Evolutionary conservation across 2,329 filamentous ascomycete species (phyloP), one percentile per base, ranked within the genome.

Genomic region (Aurifilum marmelostoma): DNA sequence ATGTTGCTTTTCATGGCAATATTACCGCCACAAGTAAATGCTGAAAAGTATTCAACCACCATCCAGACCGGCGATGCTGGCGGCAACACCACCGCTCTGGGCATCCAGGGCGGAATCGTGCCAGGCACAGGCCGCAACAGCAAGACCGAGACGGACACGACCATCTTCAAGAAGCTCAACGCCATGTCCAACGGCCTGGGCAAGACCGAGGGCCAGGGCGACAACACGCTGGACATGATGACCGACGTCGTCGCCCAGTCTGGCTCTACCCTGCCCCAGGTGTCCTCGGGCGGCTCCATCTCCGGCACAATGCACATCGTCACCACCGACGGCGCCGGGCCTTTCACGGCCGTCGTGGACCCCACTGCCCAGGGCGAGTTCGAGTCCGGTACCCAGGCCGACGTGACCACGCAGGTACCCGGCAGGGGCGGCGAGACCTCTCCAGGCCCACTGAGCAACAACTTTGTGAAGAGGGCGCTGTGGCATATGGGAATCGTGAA

Each of bases 131-230:
- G 60, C 43, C 47, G 21, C 21, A 64, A 68, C 66, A 41, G 47
- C 62, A 34, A 14, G 16, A 83, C 81, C 1, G 80, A 83, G 71
- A 73, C 79, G 32, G 82, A 83, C 74, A 83, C 82, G 27, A 83
- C 82, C 54, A 77, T 83, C 71, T 83, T 83, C 76, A 4, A 64
- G 7, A 54, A 61, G 60, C 77, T 72, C 71, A 74, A 78, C 47
- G 76, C 79, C 69, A 72, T 74, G 67, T 75, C 76, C 58, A 74
- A 83, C 71, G 80, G 80, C 27, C 77, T 83, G n/a, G 81, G 81
- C 70, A 74, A 72, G 54, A 83, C 80, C 58, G 76, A 72, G 0
- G 76, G 74, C 32, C 65, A 72, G 21, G 81, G 81, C 72, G 71
- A 77, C 67, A 81, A 82, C 76, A 77, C 73, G 16, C 65, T 79